Evolutionary conservation across 2,329 filamentous ascomycete species (phyloP), one percentile per base, ranked within the genome.

Genomic region (Clonostachys rhizophaga): DNA sequence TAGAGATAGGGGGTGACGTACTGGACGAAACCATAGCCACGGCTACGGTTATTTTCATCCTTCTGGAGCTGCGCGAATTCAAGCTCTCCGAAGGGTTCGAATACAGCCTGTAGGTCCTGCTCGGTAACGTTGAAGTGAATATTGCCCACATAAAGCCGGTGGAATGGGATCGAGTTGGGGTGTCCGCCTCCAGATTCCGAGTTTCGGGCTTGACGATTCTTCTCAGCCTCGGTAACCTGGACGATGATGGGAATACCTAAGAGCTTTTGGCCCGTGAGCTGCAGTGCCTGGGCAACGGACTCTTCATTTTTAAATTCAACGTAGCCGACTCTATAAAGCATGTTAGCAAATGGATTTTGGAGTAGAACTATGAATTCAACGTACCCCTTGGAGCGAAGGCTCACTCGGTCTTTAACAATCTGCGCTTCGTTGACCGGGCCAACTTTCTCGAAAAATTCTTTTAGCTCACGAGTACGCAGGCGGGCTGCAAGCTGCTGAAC

Each of bases 41-140:
- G 85, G 67, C 91, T 95, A 50, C 91, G 85, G 46, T 87, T 88
- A 52, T 81, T 85, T 55, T 97, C 94, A 60, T 99, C 95, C 71
- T 95, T 96, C 68, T 99, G 95, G 49, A 99, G 79, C 65, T 96
- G 91, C 49, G 96, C 91, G 68, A 96, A 96, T 66, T 97, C 94
- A 49, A 99, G 85, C 72, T 96, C 91, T 58, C 94, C 94, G 69
- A 96, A 99, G 2, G 94, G 92, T 71, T 95, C 90, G 68, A 99
- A 99, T 51, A 99, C 91, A 65, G 92, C 91, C 76, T 92, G 87
- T 55, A 99, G 76, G 70, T 99, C 95, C 66, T 86, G 84, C 71
- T 99, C 94, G 63, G 91, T 96, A 66, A 99, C 95, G 66, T 91
- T 96, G 79, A 99, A 99, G 75, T 99, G 94, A 58, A 99, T 97